Base-by-base conservation (phyloP, 257 asterid species). In the Cinchona pubescens region DNA sequence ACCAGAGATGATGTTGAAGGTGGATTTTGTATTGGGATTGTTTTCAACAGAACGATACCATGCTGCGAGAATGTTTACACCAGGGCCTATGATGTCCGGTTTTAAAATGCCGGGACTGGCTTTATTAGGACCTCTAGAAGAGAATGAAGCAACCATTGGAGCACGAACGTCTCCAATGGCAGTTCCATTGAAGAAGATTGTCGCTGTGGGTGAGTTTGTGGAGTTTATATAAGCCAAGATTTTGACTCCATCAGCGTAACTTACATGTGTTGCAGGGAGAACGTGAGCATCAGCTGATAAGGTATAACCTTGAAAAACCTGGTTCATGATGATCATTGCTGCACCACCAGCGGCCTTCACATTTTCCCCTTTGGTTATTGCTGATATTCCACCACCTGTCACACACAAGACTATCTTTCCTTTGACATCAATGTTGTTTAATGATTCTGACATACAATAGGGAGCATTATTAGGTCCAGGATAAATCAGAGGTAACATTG, bases 1-100 rank as follows among this genome's bases (percentile, higher is more conserved):
- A 15, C 79, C 79, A 19, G 79, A 76, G 0, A 10, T 2, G 18
- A 76, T 51, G 35, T 76, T 76, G 65, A 76, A 76, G 11, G 23
- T 67, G 34, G 74, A 29, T 43, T 53, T 55, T 5, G 74, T 30
- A 1, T 29, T 56, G 35, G 45, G 13, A 12, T 40, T 76, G 46
- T 67, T 42, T n/a, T 76, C 79, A 15, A 76, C 74, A 19, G 74
- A 67, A 23, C 21, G 35, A 76, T 12, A 19, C 79, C 79, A 76
- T 55, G 79, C 79, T 76, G 79, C 79, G 30, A 76, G 48, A 45
- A 76, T 76, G 56, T 56, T 76, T 42, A 76, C 74, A 25, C 79
- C 79, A 0, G 79, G 79, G 59, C 79, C 74, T 3, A 76, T 21
- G 18, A 76, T 76, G 67, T 76, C 79, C 40, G 79, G 79, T 56